Conservation (phyloP, 345 rosid species). For the Eucalyptus cloeziana region DNA sequence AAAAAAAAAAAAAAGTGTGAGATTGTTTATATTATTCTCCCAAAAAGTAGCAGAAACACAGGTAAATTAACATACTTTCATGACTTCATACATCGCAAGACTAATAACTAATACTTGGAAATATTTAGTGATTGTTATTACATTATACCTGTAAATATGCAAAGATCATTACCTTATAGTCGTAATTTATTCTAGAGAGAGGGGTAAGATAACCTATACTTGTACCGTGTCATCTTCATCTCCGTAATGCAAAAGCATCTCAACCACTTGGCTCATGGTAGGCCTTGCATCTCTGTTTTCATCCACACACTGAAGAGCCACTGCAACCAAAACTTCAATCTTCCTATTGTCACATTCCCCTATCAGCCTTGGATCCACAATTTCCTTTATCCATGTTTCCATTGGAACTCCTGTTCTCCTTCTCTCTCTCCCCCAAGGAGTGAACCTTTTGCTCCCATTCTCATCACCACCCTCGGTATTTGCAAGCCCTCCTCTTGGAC, state of each 20-base stretch:
- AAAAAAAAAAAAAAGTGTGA: too few relatives aligned
- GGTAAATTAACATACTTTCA: background rate
- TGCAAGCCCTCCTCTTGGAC: background rate
- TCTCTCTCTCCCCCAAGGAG: background rate
- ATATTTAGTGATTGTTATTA: too few relatives aligned
- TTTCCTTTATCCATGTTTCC: background rate
- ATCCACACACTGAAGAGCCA: constrained; percentile 3
- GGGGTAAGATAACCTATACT: background rate
- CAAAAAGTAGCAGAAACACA: background rate
- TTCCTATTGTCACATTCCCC: background rate
- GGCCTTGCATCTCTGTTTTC: constrained; percentile 9
- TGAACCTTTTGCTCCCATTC: background rate
- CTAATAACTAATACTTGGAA: background rate
- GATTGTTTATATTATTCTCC: background rate
- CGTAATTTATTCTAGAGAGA: background rate
- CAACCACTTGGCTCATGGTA: constrained; percentile 7
- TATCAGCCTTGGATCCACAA: background rate
- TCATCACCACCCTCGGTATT: background rate
- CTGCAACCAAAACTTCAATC: background rate
- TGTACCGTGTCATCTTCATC: background rate
- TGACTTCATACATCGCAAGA: background rate
- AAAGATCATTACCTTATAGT: background rate
- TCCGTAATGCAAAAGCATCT: background rate
- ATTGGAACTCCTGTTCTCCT: background rate
- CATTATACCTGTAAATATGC: background rate